Conservation (phyloP, 306 rosid species). For the Argentina anserina region DNA sequence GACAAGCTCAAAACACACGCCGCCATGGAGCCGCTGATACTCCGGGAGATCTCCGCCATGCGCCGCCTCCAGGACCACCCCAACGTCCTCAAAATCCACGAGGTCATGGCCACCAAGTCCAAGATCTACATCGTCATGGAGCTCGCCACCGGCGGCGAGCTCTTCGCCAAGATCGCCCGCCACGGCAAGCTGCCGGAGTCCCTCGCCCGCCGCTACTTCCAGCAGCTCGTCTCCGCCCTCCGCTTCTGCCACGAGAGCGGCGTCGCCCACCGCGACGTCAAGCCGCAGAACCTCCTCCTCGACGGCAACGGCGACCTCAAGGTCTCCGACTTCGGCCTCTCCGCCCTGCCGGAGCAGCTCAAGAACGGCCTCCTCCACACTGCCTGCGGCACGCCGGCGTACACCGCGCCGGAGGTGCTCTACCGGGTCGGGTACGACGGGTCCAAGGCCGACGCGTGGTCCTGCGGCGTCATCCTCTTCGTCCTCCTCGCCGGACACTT, state of each 20-base stretch:
- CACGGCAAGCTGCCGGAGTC: constrained; percentile 46
- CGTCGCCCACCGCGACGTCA: constrained; percentile 81
- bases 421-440: constrained; percentile 69
- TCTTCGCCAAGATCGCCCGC: constrained; percentile 53
- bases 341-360: constrained; percentile 76
- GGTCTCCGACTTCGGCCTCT: constrained; percentile 89
- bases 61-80: constrained; percentile 82
- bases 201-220: constrained; percentile 55
- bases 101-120: constrained; percentile 76
- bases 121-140: constrained; percentile 84
- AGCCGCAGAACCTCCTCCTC: constrained; percentile 84
- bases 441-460: constrained; percentile 81
- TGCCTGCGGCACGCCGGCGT: constrained; percentile 91
- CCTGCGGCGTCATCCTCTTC: constrained; percentile 80
- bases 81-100: constrained; percentile 63
- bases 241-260: constrained; percentile 73
- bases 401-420: constrained; percentile 81
- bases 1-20: constrained; percentile 63
- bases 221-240: constrained; percentile 74
- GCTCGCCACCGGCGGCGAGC: constrained; percentile 83
- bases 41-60: constrained; percentile 81
- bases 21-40: constrained; percentile 65
- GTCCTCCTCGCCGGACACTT: constrained; percentile 62
- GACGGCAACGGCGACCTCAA: constrained; percentile 58
- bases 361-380: constrained; percentile 74